Conservation (phyloP, 1,139 yeast species). For the Hansenula anomala region DNA sequence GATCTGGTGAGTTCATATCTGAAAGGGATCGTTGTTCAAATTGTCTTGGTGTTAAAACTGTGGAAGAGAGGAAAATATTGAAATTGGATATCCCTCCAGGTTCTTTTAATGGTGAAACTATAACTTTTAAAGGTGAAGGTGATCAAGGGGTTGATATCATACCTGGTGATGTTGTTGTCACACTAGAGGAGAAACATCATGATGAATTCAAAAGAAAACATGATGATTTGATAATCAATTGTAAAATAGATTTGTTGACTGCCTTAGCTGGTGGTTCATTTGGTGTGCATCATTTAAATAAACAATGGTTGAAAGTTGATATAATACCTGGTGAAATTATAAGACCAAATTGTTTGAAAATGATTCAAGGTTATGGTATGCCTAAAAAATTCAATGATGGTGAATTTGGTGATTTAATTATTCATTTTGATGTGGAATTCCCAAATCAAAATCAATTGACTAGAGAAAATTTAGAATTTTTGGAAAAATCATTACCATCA, state of each 20-base stretch:
- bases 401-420: conserved; percentile 41
- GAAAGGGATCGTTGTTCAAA: conserved; percentile 31
- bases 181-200: conserved; percentile 30
- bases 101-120: conserved; percentile 42
- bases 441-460: conserved; percentile 36
- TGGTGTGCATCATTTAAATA: conserved; percentile 42
- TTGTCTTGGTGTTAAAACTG: conserved; percentile 36
- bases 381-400: conserved; percentile 46
- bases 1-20: conserved; percentile 31
- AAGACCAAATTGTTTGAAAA: conserved; percentile 41
- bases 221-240: conserved; percentile 42
- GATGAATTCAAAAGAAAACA: conserved; percentile 44
- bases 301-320: conserved; percentile 35
- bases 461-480: conserved; percentile 30
- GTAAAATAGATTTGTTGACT: conserved; percentile 43
- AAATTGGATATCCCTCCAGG: conserved; percentile 52
- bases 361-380: conserved; percentile 52
- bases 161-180: conserved; percentile 65
- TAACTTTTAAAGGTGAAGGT: conserved; percentile 52
- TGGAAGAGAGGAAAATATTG: conserved; percentile 45
- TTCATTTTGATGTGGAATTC: conserved; percentile 48
- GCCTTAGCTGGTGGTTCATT: conserved; percentile 54
- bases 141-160: conserved; percentile 56
- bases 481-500: conserved; percentile 38
- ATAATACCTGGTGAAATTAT: conserved; percentile 44